Conservation (phyloP, 2,329 filamentous ascomycete species). For the Aschersonia sp. region DNA sequence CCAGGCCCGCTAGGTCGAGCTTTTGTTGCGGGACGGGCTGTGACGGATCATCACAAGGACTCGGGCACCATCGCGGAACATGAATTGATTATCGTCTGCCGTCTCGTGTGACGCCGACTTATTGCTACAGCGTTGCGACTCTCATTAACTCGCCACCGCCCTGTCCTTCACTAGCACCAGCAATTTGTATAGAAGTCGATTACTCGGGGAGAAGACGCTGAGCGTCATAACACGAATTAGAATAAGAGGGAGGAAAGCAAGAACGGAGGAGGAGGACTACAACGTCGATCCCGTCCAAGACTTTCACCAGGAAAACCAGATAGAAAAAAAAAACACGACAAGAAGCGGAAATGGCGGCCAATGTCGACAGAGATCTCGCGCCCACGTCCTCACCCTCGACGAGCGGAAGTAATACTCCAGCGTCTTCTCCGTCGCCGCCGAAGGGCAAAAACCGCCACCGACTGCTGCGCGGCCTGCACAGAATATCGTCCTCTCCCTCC, state of each 20-base stretch:
- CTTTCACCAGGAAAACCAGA: not conserved
- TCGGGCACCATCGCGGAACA: no score
- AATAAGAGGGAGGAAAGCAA: not conserved
- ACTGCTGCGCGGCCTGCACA: conserved; percentile 59
- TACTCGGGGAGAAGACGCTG: no score
- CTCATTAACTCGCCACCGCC: no score
- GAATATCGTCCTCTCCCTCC: conserved; percentile 69
- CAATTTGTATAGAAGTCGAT: no score
- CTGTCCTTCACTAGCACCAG: no score
- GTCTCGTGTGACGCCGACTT: no score
- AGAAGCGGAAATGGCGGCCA: not conserved
- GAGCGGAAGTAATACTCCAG: not conserved
- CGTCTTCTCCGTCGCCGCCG: not conserved
- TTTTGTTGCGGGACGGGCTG: no score
- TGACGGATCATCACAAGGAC: no score
- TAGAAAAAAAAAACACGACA: not conserved
- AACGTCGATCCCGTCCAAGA: not conserved
- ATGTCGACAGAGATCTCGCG: not conserved
- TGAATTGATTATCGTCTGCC: no score
- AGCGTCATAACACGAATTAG: not conserved
- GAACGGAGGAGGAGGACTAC: not conserved
- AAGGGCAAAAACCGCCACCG: conserved; percentile 57
- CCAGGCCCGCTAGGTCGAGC: no score
- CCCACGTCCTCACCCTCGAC: not conserved
- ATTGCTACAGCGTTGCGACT: no score